phyloP scores from a whole-genome alignment of 495 filamentous ascomycete species.

The Trichoderma virens region DNA sequence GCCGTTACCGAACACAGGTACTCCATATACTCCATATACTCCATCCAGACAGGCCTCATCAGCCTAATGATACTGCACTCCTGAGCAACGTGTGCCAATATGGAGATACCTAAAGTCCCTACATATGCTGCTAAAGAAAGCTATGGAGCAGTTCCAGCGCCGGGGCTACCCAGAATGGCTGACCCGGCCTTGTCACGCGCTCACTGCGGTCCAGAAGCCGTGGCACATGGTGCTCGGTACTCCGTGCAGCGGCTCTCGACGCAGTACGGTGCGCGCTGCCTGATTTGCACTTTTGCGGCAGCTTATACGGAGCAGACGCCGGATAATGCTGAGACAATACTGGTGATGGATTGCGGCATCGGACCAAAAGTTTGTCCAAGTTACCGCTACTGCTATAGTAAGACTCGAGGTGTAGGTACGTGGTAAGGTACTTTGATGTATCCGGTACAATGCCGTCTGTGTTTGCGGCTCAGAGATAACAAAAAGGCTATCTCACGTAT shows the following conservation, averaged over 20 bases:
- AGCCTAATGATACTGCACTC: neutral
- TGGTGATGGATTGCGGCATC: conserved; percentile 4
- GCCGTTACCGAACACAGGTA: neutral
- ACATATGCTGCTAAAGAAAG: neutral
- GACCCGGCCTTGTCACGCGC: neutral
- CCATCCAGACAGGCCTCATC: neutral
- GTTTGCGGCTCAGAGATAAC: neutral
- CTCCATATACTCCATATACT: neutral
- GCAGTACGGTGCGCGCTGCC: neutral
- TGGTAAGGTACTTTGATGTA: no score
- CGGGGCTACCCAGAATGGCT: neutral
- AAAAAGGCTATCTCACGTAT: neutral
- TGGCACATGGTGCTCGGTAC: neutral
- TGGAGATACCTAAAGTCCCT: neutral
- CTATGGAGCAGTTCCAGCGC: neutral
- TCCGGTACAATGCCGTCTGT: no score
- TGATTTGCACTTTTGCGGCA: neutral
- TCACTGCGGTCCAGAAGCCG: neutral
- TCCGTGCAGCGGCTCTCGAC: neutral
- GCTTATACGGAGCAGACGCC: neutral
- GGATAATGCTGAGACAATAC: neutral
- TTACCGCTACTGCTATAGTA: no score
- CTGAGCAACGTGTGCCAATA: neutral
- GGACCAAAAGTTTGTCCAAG: neutral
- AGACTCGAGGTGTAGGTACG: no score